phyloP scores from a whole-genome alignment of 2,329 filamentous ascomycete genomes.

The Monilinia polystroma region DNA sequence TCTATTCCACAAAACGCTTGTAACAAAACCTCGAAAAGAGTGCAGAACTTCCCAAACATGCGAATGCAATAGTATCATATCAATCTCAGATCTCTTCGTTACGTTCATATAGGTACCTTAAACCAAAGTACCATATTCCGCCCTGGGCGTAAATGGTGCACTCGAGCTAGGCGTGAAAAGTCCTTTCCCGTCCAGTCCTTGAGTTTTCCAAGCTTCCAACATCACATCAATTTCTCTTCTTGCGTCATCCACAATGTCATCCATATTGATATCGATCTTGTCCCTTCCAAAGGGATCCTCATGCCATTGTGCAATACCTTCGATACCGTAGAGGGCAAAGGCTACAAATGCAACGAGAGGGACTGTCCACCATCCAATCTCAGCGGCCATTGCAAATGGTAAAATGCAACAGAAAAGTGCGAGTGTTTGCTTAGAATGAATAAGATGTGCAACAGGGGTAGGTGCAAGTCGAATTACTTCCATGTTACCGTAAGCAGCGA shows the following conservation, averaged over 20 bases:
- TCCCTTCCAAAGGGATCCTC: conserved; percentile 68
- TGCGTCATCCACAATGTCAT: conserved; percentile 61
- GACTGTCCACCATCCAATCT: conserved; percentile 62
- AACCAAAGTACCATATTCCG: conserved; percentile 14
- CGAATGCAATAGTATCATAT: conserved; percentile 1
- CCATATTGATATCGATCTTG: conserved; percentile 66
- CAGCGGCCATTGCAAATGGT: conserved; percentile 62
- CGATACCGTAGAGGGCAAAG: conserved; percentile 58
- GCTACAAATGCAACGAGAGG: conserved; percentile 58
- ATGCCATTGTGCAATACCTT: conserved; percentile 51
- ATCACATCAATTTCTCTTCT: conserved; percentile 57
- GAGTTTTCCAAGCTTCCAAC: conserved; percentile 54
- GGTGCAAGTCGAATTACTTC: conserved; percentile 65
- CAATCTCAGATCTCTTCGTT: neutral
- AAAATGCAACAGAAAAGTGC: conserved; percentile 59
- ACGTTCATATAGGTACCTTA: neutral
- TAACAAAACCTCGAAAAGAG: neutral
- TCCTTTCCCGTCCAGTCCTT: conserved; percentile 28
- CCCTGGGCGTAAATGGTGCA: conserved; percentile 7
- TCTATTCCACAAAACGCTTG: neutral
- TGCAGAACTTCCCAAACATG: neutral
- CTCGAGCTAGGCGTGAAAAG: conserved; percentile 7
- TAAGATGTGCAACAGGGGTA: conserved; percentile 63
- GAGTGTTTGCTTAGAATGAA: conserved; percentile 63
- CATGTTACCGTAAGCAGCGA: conserved; percentile 61